Evolutionary conservation across 202 grass and related monocot species (phyloP).

Genomic region (Eragrostis tef): DNA sequence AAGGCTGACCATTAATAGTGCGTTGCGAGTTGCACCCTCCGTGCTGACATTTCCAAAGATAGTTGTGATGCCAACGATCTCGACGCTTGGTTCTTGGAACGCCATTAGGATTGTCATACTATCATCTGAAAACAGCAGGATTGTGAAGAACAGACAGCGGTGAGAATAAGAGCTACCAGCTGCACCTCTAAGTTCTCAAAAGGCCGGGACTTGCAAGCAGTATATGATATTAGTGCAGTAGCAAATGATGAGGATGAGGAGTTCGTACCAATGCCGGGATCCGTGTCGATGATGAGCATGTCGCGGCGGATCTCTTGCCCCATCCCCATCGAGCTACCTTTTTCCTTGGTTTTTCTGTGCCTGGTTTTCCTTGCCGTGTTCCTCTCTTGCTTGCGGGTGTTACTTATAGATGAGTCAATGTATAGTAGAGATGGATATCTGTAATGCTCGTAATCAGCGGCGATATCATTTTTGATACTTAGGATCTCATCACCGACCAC

Average conservation of each 20-base stretch:
- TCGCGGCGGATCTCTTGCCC: constrained; percentile 50
- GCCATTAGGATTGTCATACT: constrained; percentile 95
- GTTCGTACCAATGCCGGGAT: constrained; percentile 80
- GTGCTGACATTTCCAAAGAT: constrained; percentile 82
- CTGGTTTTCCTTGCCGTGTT: too few relatives aligned
- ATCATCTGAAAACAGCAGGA: constrained; percentile 67
- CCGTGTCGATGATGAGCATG: constrained; percentile 94
- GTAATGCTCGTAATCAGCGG: too few relatives aligned
- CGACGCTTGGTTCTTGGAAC: constrained; percentile 64
- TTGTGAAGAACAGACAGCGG: constrained; percentile 30
- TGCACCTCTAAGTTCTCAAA: too few relatives aligned
- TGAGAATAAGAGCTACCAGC: not conserved
- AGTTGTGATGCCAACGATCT: constrained; percentile 86
- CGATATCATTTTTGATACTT: too few relatives aligned
- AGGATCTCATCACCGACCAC: too few relatives aligned
- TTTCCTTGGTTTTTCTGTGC: too few relatives aligned
- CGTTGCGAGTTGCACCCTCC: constrained; percentile 72
- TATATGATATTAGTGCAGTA: not conserved
- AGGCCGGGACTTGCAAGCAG: too few relatives aligned
- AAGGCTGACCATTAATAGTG: constrained; percentile 73
- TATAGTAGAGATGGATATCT: too few relatives aligned
- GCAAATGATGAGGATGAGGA: not conserved
- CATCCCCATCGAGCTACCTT: constrained; percentile 2
- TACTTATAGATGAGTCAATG: not conserved
- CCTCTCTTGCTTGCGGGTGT: not conserved